Conservation (phyloP, 1,284 basidiomycete genomes). For the Ustilago crameri region DNA sequence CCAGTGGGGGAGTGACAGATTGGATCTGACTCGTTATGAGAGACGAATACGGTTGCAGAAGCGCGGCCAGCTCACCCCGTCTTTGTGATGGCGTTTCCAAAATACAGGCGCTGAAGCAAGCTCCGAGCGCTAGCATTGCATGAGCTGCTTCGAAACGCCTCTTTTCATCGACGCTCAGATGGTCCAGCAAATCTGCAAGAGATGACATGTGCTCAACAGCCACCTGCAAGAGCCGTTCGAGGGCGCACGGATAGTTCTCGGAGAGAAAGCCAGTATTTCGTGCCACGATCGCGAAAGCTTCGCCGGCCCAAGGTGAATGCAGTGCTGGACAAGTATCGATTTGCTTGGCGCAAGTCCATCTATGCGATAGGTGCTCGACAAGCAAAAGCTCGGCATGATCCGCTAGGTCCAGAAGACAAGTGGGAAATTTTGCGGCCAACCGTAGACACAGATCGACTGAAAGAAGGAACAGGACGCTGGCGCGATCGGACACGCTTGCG, state of each 20-base stretch:
- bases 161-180: constrained; percentile 2
- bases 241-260: constrained; percentile 11
- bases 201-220: constrained; percentile 29
- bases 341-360: constrained; percentile 40
- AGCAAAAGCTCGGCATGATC: constrained; percentile 30
- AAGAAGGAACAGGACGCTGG: constrained; percentile 23
- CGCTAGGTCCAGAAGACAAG: constrained; percentile 25
- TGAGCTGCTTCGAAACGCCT: background rate
- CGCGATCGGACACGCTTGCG: constrained; percentile 11
- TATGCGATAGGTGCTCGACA: constrained; percentile 29
- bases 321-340: constrained; percentile 4
- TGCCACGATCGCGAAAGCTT: constrained; percentile 17
- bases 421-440: constrained; percentile 18
- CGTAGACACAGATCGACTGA: constrained; percentile 30
- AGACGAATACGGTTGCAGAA: constrained; percentile 23
- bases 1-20: background rate
- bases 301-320: constrained; percentile 15
- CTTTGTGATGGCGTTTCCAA: background rate
- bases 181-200: constrained; percentile 17
- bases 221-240: constrained; percentile 16
- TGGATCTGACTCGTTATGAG: constrained; percentile 24
- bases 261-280: constrained; percentile 16
- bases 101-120: constrained; percentile 15
- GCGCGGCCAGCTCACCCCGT: constrained; percentile 7
- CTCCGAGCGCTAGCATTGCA: constrained; percentile 6